Conservation (phyloP, 768 basidiomycete species). For the Cubamyces lactineus region DNA sequence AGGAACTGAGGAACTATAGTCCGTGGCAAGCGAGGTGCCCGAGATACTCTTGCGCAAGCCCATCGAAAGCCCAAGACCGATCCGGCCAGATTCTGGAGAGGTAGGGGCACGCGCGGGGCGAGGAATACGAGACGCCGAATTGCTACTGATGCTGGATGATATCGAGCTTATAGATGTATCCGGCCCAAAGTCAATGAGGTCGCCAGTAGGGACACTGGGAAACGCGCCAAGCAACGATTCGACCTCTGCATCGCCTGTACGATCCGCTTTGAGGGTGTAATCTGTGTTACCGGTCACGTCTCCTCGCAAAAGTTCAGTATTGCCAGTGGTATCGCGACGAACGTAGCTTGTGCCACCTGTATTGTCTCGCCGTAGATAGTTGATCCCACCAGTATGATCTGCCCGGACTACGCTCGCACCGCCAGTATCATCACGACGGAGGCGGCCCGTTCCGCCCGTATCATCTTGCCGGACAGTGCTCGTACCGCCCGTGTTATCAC, state of each 20-base stretch:
- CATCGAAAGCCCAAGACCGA: constrained; percentile 16
- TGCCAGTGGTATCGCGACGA: constrained; percentile 15
- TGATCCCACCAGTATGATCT: constrained; percentile 8
- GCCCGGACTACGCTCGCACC: not conserved
- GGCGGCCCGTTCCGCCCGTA: not conserved
- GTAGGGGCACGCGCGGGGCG: constrained; percentile 3
- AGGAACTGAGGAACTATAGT: constrained; percentile 39
- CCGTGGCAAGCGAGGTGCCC: constrained; percentile 15
- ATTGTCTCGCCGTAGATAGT: constrained; percentile 7
- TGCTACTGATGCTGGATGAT: constrained; percentile 11
- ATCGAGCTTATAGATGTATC: constrained; percentile 19
- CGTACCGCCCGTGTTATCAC: constrained; percentile 11
- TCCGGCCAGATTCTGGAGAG: constrained; percentile 1
- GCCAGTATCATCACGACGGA: constrained; percentile 7
- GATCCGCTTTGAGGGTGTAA: constrained; percentile 24
- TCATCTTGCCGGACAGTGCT: not conserved
- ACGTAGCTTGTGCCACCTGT: constrained; percentile 6
- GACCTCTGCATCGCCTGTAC: constrained; percentile 32
- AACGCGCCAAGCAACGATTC: constrained; percentile 28
- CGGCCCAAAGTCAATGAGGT: constrained; percentile 30
- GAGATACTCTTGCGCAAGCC: constrained; percentile 20
- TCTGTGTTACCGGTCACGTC: constrained; percentile 18
- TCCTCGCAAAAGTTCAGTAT: not conserved
- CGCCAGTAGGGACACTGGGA: constrained; percentile 18
- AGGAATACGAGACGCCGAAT: constrained; percentile 28